Evolutionary conservation across 148 eudicot species (phyloP), one percentile per base, ranked within the genome.

Genomic region (Bassia scoparia): DNA sequence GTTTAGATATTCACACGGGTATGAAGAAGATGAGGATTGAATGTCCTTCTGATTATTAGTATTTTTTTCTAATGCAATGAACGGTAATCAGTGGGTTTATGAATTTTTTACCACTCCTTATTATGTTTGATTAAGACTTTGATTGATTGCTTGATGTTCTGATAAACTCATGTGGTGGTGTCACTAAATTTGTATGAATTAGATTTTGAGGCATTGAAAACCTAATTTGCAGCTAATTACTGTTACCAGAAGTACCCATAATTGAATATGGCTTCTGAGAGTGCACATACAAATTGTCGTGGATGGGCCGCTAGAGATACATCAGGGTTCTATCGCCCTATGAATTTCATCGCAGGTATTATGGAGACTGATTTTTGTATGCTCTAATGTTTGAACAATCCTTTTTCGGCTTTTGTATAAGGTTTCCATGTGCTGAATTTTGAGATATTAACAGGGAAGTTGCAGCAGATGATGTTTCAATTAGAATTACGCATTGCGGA

Each of bases 221-320:
- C 56, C 56, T 30, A 0, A 30, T 60, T 16, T 61, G 38, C 13
- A 30, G 5, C 59, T 48, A 26, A 16, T 68, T 59, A n/a, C 27
- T 38, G 12, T 56, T 27, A 61, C 67, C 78, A 80, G 78, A 76
- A 27, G 6, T 35, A 59, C 38, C 18, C n/a, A n/a, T n/a, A n/a
- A n/a, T n/a, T 62, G 71, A 78, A 29, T 24, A 77, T 86, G 89
- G 72, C 74, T 46, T 80, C 80, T 11, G 70, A 61, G 52, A 46
- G 61, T 78, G 71, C 76, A 65, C 62, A 41, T 17, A 82, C 61
- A 78, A 79, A 88, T 30, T 91, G 97, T 82, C 80, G 76, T 71
- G 95, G 88, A 73, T 91, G 88, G 87, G 97, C 92, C 10, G 97
- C 97, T 13, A 85, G 87, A 67, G 95, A 91, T 74, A 80, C 90